Base-by-base conservation (phyloP, 2,329 filamentous ascomycete genomes). In the Penicillium aurantiogriseum region DNA sequence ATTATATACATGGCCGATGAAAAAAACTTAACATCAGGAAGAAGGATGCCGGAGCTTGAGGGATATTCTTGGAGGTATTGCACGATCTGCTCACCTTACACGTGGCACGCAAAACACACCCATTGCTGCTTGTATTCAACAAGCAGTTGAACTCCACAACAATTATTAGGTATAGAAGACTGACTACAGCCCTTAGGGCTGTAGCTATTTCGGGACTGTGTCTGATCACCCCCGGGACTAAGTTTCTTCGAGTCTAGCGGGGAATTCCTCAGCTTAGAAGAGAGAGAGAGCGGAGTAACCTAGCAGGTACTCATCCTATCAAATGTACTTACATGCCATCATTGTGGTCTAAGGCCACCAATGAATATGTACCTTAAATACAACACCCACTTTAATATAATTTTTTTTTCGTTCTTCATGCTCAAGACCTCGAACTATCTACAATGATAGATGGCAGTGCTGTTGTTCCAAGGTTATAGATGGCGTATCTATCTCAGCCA, bases 281-380 rank as follows among this genome's bases (percentile, higher is more conserved):
- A 19, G 15, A 31, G 15, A 31, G 29, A 45, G 39, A 52, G 50
- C 50, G 50, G 50, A 52, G 50, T 10, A 36, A 15, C 8, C 29
- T 36, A 46, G 29, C n/a, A 19, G 11, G 6, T 9, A 44, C 19
- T 51, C 49, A 11, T 44, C 50, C 50, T 52, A 52, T 52, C 50
- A 52, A 52, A 45, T n/a, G 29, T 27, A 19, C 13, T n/a, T 27
- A 27, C 29, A 33, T n/a, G 15, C 38, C 33, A 25, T 17, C 7
- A n/a, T 11, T 19, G 35, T 50, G 44, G 19, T 19, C 21, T 15
- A 23, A 42, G 19, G n/a, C 48, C 36, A 50, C 48, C 48, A 51
- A 51, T 51, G 27, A 43, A 23, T 31, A 33, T 33, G 31, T 33
- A 43, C 15, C n/a, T 31, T n/a, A 27, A 39, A 31, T 36, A 17